A percentile compares a stretch with the other conserved stretches of the same genome.
Conservation (phyloP, 75 land plant genomes). For the Gnetum montanum region DNA sequence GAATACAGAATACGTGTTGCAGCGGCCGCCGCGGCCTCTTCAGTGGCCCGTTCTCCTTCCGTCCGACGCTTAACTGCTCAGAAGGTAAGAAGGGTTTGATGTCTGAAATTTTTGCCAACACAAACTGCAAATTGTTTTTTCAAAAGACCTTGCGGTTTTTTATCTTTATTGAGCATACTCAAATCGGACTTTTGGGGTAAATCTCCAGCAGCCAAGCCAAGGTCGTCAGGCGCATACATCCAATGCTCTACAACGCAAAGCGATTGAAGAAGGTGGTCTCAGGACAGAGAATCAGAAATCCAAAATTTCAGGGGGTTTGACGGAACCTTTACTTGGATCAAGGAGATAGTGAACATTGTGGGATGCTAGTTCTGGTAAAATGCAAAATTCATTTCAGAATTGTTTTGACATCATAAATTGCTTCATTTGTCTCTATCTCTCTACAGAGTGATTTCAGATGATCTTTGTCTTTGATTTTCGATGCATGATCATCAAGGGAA, state of each 20-base stretch:
- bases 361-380: too few species aligned
- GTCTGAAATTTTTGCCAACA: neutral
- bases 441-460: too few species aligned
- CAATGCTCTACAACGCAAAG: neutral
- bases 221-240: constrained; percentile 1
- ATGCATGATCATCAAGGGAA: too few species aligned
- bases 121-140: neutral
- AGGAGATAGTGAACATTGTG: constrained; percentile 3
- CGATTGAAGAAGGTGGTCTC: neutral
- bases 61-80: constrained; percentile 30
- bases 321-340: constrained; percentile 11
- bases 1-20: constrained; percentile 79
- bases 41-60: constrained; percentile 60
- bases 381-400: too few species aligned
- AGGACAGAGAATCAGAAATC: constrained; percentile 1
- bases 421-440: too few species aligned
- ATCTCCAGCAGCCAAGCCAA: constrained; percentile 10
- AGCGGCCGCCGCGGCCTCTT: constrained; percentile 65
- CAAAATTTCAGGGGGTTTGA: neutral
- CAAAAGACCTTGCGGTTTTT: neutral
- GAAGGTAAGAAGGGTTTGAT: constrained; percentile 12
- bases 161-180: too few species aligned
- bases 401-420: too few species aligned
- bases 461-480: too few species aligned
- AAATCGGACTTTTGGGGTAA: too few species aligned